These are phyloP conservation scores for Chaetomium globosum DNA, from an alignment of 2,329 filamentous ascomycete genomes.

Conservation along the genomic window DNA sequence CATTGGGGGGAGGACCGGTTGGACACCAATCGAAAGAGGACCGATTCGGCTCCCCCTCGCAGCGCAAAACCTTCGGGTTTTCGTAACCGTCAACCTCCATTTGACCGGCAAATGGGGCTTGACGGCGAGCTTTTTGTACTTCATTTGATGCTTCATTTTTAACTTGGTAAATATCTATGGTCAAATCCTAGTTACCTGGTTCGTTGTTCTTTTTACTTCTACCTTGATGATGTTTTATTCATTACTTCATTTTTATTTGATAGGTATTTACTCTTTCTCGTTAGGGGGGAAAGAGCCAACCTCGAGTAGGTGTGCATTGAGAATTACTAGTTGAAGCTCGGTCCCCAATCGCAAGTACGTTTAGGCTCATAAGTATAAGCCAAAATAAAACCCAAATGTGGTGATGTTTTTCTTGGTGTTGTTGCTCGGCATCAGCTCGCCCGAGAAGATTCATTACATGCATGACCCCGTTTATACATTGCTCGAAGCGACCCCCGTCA, in stretches of 20 bases:
- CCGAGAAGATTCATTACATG: neutral
- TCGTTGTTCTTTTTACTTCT: neutral
- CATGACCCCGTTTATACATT: conserved; percentile 3
- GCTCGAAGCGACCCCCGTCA: neutral
- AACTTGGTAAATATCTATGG: neutral
- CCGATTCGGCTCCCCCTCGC: neutral
- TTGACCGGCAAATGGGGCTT: neutral
- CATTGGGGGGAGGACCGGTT: neutral
- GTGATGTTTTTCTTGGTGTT: conserved; percentile 12
- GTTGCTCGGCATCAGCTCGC: conserved; percentile 1
- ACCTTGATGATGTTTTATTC: neutral
- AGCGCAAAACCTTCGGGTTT: neutral
- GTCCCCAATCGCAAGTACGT: neutral
- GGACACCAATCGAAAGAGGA: too few relatives aligned
- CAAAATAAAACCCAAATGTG: neutral
- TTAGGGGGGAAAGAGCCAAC: neutral
- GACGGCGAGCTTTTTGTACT: neutral
- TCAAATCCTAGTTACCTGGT: neutral
- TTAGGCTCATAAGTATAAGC: neutral
- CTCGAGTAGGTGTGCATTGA: neutral
- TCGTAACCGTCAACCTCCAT: neutral
- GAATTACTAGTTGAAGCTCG: neutral
- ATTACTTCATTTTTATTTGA: neutral
- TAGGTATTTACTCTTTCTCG: neutral
- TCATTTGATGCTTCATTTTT: neutral